Conservation (phyloP, 2,329 filamentous ascomycete genomes). For the Colletotrichum filicis region DNA sequence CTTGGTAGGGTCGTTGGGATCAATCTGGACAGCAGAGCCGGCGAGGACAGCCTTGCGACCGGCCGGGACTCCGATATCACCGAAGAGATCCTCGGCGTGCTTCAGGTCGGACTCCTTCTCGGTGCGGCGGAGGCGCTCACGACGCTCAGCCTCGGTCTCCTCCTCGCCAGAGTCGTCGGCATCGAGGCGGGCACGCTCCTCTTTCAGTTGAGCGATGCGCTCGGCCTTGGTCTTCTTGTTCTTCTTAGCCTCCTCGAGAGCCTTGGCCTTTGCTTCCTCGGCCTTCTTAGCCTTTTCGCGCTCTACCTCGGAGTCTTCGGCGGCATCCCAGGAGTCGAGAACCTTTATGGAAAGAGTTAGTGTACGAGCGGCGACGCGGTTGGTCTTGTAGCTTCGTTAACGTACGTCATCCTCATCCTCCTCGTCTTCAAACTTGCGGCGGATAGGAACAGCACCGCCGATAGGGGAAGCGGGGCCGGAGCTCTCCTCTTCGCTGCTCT, state of each 20-base stretch:
- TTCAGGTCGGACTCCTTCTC: conserved; percentile 91
- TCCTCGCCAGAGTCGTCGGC: conserved; percentile 60
- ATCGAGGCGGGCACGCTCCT: conserved; percentile 66
- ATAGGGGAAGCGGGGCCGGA: conserved; percentile 49
- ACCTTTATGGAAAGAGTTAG: conserved; percentile 64
- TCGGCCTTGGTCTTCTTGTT: conserved; percentile 91
- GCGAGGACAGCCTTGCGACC: conserved; percentile 76
- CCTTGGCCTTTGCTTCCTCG: conserved; percentile 87
- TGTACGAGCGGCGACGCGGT: background rate
- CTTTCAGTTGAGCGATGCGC: conserved; percentile 83
- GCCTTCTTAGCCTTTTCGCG: conserved; percentile 94
- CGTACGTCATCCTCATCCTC: conserved; percentile 86
- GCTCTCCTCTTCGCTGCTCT: conserved; percentile 50
- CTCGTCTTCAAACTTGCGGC: conserved; percentile 87
- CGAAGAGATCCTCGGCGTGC: conserved; percentile 93
- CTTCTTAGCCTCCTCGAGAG: conserved; percentile 86
- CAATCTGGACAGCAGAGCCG: conserved; percentile 73
- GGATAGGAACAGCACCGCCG: conserved; percentile 43
- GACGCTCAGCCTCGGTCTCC: conserved; percentile 78
- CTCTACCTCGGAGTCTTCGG: conserved; percentile 96
- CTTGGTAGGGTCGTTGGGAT: conserved; percentile 78
- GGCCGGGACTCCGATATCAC: conserved; percentile 73
- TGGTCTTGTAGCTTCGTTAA: conserved; percentile 30
- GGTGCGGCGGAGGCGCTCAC: conserved; percentile 78
- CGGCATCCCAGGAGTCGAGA: conserved; percentile 95